Evolutionary conservation across 805 yeast genomes (phyloP).

Genomic region (Cyberlindnera subsufficiens): DNA sequence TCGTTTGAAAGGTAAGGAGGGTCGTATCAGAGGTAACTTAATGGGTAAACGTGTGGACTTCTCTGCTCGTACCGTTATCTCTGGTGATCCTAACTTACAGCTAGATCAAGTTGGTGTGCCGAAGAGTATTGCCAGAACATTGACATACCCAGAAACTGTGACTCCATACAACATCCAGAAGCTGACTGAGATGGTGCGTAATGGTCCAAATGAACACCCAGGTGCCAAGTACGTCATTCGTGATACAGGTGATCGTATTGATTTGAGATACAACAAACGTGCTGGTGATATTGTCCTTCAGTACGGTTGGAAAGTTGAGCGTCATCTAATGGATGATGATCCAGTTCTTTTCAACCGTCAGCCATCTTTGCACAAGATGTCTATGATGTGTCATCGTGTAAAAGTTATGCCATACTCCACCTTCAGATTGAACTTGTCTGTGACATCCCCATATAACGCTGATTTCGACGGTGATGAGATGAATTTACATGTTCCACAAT

Average conservation of each 20-base stretch:
- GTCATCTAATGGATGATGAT: slow-evolving; percentile 96
- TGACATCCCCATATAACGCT: slow-evolving; percentile 98
- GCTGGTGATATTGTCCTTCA: slow-evolving; percentile 98
- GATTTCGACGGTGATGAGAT: slow-evolving; percentile 99
- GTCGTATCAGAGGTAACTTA: slow-evolving; percentile 95
- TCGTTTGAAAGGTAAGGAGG: slow-evolving; percentile 99
- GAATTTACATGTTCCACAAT: slow-evolving; percentile 99
- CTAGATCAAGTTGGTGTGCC: slow-evolving; percentile 99
- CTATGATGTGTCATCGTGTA: slow-evolving; percentile 99
- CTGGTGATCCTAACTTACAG: slow-evolving; percentile 98
- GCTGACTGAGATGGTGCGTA: slow-evolving; percentile 87
- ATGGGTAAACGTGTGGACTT: slow-evolving; percentile 99
- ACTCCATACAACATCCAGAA: slow-evolving; percentile 96
- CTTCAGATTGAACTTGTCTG: slow-evolving; percentile 92
- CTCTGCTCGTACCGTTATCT: slow-evolving; percentile 97
- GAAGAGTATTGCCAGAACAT: slow-evolving; percentile 88
- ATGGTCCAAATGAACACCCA: slow-evolving; percentile 99
- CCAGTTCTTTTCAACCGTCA: slow-evolving; percentile 98
- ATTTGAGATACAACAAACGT: slow-evolving; percentile 91
- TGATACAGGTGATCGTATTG: slow-evolving; percentile 98
- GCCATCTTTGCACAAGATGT: slow-evolving; percentile 98
- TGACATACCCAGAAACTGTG: slow-evolving; percentile 95
- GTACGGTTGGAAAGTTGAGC: slow-evolving; percentile 98
- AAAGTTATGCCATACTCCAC: slow-evolving; percentile 99
- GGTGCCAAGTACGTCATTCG: slow-evolving; percentile 98